Evolutionary conservation across 495 filamentous ascomycete genomes (phyloP).

Genomic region (Massariosphaeria phaeospora): DNA sequence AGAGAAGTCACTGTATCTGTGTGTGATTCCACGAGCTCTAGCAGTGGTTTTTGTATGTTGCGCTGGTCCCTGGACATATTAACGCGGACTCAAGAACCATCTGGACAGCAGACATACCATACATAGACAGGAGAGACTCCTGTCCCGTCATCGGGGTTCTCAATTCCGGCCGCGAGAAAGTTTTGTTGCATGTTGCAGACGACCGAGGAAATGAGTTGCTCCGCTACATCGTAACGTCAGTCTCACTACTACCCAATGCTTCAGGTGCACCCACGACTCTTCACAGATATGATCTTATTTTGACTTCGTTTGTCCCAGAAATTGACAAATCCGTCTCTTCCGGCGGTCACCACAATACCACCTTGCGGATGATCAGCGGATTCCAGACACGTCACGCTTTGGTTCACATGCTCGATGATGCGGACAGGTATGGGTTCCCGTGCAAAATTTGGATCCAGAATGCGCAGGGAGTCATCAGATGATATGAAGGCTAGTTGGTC

Average conservation of each 20-base stretch:
- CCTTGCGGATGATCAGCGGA: constrained; percentile 41
- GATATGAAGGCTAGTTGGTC: constrained; percentile 36
- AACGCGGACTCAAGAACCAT: background rate
- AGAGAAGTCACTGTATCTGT: constrained; percentile 81
- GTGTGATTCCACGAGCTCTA: constrained; percentile 77
- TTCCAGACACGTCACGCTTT: constrained; percentile 54
- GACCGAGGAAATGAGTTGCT: constrained; percentile 58
- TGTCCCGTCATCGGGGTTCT: constrained; percentile 55
- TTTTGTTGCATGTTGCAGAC: constrained; percentile 55
- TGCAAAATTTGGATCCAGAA: constrained; percentile 48
- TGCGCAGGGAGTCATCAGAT: constrained; percentile 50
- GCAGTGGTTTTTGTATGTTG: constrained; percentile 48
- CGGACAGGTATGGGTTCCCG: constrained; percentile 25
- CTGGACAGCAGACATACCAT: constrained; percentile 51
- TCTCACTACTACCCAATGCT: background rate
- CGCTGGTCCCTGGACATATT: constrained; percentile 58
- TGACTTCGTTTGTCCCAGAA: constrained; percentile 52
- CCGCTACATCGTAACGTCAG: constrained; percentile 31
- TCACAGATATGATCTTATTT: constrained; percentile 23
- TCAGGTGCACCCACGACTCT: constrained; percentile 20
- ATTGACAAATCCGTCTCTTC: constrained; percentile 56
- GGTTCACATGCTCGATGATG: constrained; percentile 46
- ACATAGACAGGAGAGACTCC: constrained; percentile 67
- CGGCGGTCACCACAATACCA: constrained; percentile 52
- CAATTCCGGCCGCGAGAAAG: constrained; percentile 69